These are phyloP conservation scores for Rhizomucor pusillus DNA, from an alignment of 371 early-diverging fungal genomes.

Conservation along the genomic window DNA sequence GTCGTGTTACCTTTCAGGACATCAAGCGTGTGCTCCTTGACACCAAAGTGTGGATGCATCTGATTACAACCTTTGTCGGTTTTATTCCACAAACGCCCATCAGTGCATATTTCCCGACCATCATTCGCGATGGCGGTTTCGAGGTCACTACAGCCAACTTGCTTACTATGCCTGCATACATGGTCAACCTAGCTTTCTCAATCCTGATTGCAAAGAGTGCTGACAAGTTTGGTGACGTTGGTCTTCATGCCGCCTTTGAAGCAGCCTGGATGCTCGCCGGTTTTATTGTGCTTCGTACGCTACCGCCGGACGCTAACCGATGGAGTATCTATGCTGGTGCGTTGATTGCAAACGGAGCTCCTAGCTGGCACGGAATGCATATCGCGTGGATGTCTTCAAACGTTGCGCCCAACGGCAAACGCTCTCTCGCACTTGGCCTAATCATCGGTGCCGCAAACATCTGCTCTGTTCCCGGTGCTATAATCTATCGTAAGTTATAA, in stretches of 20 bases:
- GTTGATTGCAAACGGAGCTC: constrained; percentile 17
- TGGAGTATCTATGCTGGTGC: constrained; percentile 41
- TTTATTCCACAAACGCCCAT: constrained; percentile 24
- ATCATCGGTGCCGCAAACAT: constrained; percentile 42
- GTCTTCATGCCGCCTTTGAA: constrained; percentile 37
- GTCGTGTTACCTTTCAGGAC: constrained; percentile 13
- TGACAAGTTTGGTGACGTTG: constrained; percentile 42
- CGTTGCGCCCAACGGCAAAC: constrained; percentile 48
- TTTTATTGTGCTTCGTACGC: constrained; percentile 31
- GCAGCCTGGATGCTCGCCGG: constrained; percentile 37
- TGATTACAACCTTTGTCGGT: constrained; percentile 31
- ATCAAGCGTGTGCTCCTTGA: constrained; percentile 11
- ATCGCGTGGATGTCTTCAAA: constrained; percentile 49
- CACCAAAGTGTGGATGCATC: constrained; percentile 47
- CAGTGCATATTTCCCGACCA: constrained; percentile 43
- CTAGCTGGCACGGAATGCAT: constrained; percentile 48
- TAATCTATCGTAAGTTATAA: constrained; percentile 18
- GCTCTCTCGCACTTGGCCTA: constrained; percentile 41
- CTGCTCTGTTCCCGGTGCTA: constrained; percentile 23
- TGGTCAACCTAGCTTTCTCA: constrained; percentile 40
- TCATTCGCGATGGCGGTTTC: constrained; percentile 50
- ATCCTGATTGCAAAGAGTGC: constrained; percentile 43
- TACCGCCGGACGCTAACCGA: constrained; percentile 40
- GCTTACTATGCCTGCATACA: constrained; percentile 49
- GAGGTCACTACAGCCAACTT: constrained; percentile 45